phyloP scores from a whole-genome alignment of 495 filamentous ascomycete genomes.

The Rhizodiscina lignyota region DNA sequence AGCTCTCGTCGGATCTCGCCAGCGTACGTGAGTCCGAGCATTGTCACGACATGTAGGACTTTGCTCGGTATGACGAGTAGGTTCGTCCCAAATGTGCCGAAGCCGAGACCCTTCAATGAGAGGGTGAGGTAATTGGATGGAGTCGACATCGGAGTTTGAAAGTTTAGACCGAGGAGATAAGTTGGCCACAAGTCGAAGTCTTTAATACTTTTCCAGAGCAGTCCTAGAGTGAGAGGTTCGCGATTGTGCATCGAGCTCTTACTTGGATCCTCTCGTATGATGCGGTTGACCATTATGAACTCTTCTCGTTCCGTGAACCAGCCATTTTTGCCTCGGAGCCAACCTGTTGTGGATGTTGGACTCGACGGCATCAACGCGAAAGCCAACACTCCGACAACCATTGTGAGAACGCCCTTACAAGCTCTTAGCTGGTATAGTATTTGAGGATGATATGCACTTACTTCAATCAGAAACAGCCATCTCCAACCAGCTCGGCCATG shows the following conservation, averaged over 20 bases:
- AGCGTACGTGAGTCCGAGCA: constrained; percentile 32
- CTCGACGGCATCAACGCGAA: constrained; percentile 38
- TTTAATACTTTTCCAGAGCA: constrained; percentile 30
- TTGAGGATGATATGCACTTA: not conserved
- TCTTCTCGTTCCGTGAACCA: constrained; percentile 49
- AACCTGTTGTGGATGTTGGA: constrained; percentile 32
- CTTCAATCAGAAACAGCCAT: constrained; percentile 35
- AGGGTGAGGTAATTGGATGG: constrained; percentile 31
- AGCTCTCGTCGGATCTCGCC: constrained; percentile 37
- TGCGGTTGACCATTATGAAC: constrained; percentile 41
- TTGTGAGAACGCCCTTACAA: constrained; percentile 29
- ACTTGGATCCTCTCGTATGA: constrained; percentile 45
- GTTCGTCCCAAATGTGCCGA: constrained; percentile 33
- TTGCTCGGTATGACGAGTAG: constrained; percentile 33
- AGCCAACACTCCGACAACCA: constrained; percentile 32
- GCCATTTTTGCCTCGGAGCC: constrained; percentile 35
- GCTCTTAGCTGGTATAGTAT: not conserved
- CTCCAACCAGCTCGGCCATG: constrained; percentile 31
- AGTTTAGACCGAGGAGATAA: constrained; percentile 21
- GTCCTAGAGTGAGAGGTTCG: constrained; percentile 27
- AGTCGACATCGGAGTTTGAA: constrained; percentile 32
- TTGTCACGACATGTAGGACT: constrained; percentile 29
- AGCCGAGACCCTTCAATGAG: constrained; percentile 33
- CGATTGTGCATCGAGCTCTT: constrained; percentile 48
- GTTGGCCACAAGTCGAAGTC: constrained; percentile 46